Evolutionary conservation across 768 basidiomycete species (phyloP), one percentile per base, ranked within the genome.

Genomic region (Phlebiopsis gigantea): DNA sequence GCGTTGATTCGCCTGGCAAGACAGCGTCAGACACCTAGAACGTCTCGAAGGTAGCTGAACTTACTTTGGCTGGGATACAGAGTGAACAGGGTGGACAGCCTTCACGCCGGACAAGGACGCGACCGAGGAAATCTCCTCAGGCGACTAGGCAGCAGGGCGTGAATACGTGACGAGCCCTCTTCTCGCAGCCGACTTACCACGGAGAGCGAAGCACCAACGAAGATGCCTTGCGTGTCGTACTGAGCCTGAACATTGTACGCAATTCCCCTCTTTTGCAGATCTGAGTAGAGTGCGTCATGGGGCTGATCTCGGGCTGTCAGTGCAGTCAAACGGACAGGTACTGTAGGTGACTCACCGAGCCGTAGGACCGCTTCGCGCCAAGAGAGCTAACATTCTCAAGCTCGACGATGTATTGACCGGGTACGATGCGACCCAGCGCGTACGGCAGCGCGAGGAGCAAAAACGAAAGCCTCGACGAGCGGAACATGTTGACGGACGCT

Each of bases 161-260:
- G n/a, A n/a, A n/a, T n/a, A n/a, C n/a, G n/a, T n/a, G n/a, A n/a
- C n/a, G n/a, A n/a, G n/a, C n/a, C n/a, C n/a, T n/a, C n/a, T n/a
- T n/a, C n/a, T n/a, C n/a, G n/a, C n/a, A n/a, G 19, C 8, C 50
- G 56, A 72, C 73, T 57, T 52, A 77, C 78, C 41, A 86, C 59
- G 19, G 75, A 75, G 46, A 86, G 60, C 42, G 79, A 74, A 30
- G 79, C 84, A 7, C 85, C 85, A 31, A 81, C 69, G 62, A 87
- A 85, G 15, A 87, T 58, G 1, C 75, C 79, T 4, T 71, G 68
- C 0, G 74, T 61, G 52, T 83, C 72, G 69, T 74, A 87, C 60
- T 80, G 79, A 57, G 73, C 76, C 46, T 73, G 69, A 8, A 83
- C 75, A 24, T 75, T 63, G 57, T 79, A 79, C 2, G 62, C 58